Conservation (phyloP, 192 early-diverging fungal species). For the Backusella parvicylindrica region DNA sequence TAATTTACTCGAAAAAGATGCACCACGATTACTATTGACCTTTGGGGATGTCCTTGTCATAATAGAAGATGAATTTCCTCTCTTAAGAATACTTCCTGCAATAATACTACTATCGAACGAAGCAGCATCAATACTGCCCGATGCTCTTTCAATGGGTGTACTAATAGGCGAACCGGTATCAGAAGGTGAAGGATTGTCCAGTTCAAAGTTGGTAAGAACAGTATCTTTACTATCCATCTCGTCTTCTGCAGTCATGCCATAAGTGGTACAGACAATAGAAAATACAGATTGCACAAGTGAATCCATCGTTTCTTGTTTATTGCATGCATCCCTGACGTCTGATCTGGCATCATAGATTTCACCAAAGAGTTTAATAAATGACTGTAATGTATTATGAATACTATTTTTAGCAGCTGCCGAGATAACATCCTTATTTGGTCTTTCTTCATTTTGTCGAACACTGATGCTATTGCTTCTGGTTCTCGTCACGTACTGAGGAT, state of each 20-base stretch:
- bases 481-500: background rate
- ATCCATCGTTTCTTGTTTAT: conserved; percentile 51
- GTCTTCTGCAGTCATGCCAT: conserved; percentile 36
- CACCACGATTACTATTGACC: conserved; percentile 24
- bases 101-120: background rate
- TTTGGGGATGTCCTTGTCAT: conserved; percentile 32
- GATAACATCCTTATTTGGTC: background rate
- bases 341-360: conserved; percentile 6
- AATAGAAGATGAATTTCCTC: conserved; percentile 18
- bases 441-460: background rate
- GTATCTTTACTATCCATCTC: conserved; percentile 45
- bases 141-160: background rate
- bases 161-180: background rate
- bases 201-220: conserved; percentile 17
- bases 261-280: conserved; percentile 44
- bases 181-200: background rate
- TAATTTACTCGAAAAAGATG: conserved; percentile 18
- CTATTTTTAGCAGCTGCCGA: background rate
- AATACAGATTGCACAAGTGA: conserved; percentile 50
- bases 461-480: conserved; percentile 4
- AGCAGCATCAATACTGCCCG: background rate
- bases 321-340: conserved; percentile 50
- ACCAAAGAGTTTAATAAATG: conserved; percentile 11
- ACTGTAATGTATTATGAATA: background rate
- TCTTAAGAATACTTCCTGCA: conserved; percentile 23